Evolutionary conservation across 176 grass and related monocot species (phyloP).

Genomic region (Paspalum vaginatum): DNA sequence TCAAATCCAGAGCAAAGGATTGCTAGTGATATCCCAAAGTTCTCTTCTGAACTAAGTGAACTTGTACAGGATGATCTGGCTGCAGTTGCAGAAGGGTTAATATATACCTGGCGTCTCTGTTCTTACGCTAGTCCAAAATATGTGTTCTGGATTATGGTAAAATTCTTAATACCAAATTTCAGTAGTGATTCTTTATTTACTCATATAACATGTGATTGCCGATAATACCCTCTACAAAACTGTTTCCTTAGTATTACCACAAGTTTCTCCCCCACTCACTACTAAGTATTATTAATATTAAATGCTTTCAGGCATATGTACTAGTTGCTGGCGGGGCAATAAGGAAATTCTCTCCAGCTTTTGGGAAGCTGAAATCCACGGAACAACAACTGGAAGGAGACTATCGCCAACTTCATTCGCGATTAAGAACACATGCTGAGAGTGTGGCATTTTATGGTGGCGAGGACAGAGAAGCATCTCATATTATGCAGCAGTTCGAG

Average conservation of each 20-base stretch:
- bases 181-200: slow-evolving; percentile 14
- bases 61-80: slow-evolving; percentile 96
- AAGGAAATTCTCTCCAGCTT: slow-evolving; percentile 92
- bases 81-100: slow-evolving; percentile 89
- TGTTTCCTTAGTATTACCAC: neutral
- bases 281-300: slow-evolving; percentile 21
- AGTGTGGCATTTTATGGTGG: slow-evolving; percentile 99
- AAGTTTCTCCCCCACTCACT: neutral
- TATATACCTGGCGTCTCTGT: slow-evolving; percentile 97
- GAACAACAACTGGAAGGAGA: slow-evolving; percentile 98
- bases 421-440: slow-evolving; percentile 95
- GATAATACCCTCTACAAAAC: neutral
- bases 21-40: slow-evolving; percentile 96
- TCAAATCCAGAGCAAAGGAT: slow-evolving; percentile 93
- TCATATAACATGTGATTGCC: slow-evolving; percentile 3
- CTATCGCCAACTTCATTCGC: slow-evolving; percentile 95
- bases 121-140: slow-evolving; percentile 99
- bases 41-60: slow-evolving; percentile 95
- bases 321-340: slow-evolving; percentile 85
- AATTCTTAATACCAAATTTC: slow-evolving; percentile 21
- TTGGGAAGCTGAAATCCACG: slow-evolving; percentile 90
- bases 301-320: slow-evolving; percentile 85
- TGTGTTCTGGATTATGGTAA: slow-evolving; percentile 96
- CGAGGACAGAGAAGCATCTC: slow-evolving; percentile 81
- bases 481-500: slow-evolving; percentile 83